Percentiles rank a stretch among this genome's conserved stretches.
These are phyloP conservation scores for Casaregolazyma suthepensis DNA, from an alignment of 1,139 yeast genomes.

Conservation along the genomic window DNA sequence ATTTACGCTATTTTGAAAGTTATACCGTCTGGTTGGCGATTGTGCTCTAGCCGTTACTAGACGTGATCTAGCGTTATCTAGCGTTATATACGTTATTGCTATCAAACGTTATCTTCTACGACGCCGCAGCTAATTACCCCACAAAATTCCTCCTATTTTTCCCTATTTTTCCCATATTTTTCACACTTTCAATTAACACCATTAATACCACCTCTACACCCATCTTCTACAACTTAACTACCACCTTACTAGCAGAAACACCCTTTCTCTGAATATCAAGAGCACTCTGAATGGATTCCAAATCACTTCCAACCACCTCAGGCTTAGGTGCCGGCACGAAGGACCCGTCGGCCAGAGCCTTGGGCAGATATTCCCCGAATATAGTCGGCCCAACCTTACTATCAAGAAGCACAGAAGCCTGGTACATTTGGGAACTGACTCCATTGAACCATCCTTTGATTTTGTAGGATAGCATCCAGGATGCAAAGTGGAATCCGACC, in stretches of 20 bases:
- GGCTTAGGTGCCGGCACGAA: conserved; percentile 8
- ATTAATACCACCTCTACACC: background rate
- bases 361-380: conserved; percentile 8
- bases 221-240: background rate
- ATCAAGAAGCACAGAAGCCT: background rate
- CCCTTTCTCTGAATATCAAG: conserved; percentile 7
- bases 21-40: too few relatives aligned
- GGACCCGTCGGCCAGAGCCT: conserved; percentile 7
- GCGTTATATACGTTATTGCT: too few relatives aligned
- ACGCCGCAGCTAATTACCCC: too few relatives aligned
- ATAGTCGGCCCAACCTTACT: conserved; percentile 1
- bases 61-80: too few relatives aligned
- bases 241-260: conserved; percentile 11
- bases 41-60: too few relatives aligned
- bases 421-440: conserved; percentile 2
- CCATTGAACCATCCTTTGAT: conserved; percentile 2
- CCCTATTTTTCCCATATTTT: background rate
- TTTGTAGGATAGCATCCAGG: background rate
- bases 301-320: conserved; percentile 8
- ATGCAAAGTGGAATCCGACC: background rate
- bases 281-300: conserved; percentile 6
- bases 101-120: too few relatives aligned
- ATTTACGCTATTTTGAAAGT: too few relatives aligned
- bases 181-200: too few relatives aligned
- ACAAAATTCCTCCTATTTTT: background rate